Conservation (phyloP, 352 stramenopile genomes). For the Pythium volutum region DNA sequence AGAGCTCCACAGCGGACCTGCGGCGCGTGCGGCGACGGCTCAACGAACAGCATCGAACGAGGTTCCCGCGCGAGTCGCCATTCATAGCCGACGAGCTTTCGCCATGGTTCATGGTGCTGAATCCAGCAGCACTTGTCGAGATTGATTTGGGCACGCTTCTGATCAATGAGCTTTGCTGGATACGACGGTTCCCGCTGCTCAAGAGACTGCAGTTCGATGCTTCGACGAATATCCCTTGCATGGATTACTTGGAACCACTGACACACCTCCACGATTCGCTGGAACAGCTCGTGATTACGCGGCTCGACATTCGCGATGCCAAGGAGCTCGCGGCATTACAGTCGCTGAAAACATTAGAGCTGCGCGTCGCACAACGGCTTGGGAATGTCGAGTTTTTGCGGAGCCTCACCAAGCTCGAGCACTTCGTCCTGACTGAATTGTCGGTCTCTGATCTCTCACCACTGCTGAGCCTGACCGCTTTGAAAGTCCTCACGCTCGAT, state of each 20-base stretch:
- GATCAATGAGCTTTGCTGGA: conserved; percentile 6
- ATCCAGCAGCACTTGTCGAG: not conserved
- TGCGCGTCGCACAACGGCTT: not conserved
- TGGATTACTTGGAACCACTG: conserved; percentile 1
- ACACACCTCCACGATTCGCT: not conserved
- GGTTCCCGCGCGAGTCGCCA: not conserved
- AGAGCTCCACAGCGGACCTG: too few species aligned
- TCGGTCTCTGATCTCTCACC: conserved; percentile 9
- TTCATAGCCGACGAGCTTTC: not conserved
- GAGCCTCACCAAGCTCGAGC: conserved; percentile 4
- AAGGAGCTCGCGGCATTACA: not conserved
- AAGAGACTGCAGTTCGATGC: conserved; percentile 11
- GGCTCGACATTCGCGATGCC: not conserved
- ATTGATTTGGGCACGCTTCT: not conserved
- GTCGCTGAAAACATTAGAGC: conserved; percentile 6
- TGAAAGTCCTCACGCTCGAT: conserved; percentile 16
- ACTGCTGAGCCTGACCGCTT: not conserved
- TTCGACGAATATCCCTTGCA: not conserved
- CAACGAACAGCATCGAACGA: conserved; percentile 4
- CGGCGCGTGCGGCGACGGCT: conserved; percentile 7
- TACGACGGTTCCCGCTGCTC: conserved; percentile 1
- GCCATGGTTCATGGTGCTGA: not conserved
- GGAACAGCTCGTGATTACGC: conserved; percentile 4
- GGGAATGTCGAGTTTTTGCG: conserved; percentile 5
- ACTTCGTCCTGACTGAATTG: conserved; percentile 4